Conservation (phyloP, 2,329 filamentous ascomycete species). For the Purpureocillium lavendulum region DNA sequence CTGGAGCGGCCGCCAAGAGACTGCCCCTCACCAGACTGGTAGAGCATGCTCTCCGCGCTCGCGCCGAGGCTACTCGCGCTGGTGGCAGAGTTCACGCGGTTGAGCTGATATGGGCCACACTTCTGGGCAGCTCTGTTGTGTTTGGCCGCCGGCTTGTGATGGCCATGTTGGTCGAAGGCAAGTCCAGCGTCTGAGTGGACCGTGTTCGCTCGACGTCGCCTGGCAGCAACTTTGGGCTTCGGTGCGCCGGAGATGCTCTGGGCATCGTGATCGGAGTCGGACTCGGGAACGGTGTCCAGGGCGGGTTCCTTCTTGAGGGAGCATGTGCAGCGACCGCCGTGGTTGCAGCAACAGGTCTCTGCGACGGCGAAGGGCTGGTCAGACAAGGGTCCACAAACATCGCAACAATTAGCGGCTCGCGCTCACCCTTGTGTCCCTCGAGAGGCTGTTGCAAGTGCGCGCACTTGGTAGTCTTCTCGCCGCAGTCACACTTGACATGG, state of each 20-base stretch:
- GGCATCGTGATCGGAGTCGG: constrained; percentile 45
- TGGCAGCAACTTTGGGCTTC: constrained; percentile 32
- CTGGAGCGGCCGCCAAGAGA: constrained; percentile 22
- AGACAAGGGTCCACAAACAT: constrained; percentile 5
- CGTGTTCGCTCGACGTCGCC: constrained; percentile 52
- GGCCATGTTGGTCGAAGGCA: constrained; percentile 54
- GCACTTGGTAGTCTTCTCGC: constrained; percentile 76
- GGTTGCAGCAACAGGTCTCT: constrained; percentile 64
- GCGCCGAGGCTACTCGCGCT: constrained; percentile 40
- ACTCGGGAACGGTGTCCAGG: constrained; percentile 57
- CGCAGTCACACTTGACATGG: constrained; percentile 95
- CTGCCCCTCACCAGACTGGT: constrained; percentile 26
- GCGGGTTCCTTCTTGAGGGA: constrained; percentile 51
- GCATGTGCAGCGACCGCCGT: constrained; percentile 59
- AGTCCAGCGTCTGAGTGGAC: constrained; percentile 52
- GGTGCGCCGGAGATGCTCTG: constrained; percentile 15
- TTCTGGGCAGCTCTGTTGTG: constrained; percentile 53
- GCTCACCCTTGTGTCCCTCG: constrained; percentile 52
- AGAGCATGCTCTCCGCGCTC: constrained; percentile 31
- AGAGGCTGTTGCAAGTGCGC: constrained; percentile 48
- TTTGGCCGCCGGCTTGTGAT: constrained; percentile 55
- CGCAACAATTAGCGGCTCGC: constrained; percentile 6
- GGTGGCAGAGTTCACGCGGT: constrained; percentile 49
- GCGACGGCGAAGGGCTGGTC: constrained; percentile 10
- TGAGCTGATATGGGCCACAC: constrained; percentile 52